A percentile compares a stretch with the other conserved stretches of the same genome.
Evolutionary conservation across 2,329 filamentous ascomycete species (phyloP).

Genomic region (Phialophora expanda): DNA sequence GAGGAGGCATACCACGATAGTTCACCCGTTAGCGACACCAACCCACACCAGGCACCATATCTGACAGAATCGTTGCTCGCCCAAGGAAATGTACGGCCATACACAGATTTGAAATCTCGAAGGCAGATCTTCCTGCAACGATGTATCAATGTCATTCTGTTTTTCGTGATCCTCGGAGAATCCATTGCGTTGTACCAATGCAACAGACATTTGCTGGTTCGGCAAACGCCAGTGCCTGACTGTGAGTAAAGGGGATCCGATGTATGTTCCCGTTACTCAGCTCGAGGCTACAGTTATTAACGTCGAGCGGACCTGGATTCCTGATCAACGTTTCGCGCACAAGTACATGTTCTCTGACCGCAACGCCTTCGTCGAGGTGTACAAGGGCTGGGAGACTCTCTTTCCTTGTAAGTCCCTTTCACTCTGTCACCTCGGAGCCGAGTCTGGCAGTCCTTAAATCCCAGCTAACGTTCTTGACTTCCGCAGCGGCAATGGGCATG

Average conservation of each 20-base stretch:
- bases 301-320: constrained; percentile 8
- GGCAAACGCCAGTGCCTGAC: constrained; percentile 5
- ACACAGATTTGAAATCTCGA: neutral
- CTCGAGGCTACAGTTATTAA: neutral
- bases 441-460: neutral
- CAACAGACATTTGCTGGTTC: constrained; percentile 13
- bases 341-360: constrained; percentile 10
- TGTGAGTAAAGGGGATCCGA: neutral
- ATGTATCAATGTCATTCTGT: neutral
- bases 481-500: constrained; percentile 10
- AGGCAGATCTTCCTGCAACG: constrained; percentile 3
- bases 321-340: constrained; percentile 13
- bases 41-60: neutral
- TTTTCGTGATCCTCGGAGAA: constrained; percentile 1
- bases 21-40: neutral
- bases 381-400: constrained; percentile 2
- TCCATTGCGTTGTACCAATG: constrained; percentile 7
- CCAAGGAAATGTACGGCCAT: neutral
- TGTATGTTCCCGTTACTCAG: neutral
- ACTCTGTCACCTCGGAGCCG: neutral
- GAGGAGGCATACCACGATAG: neutral
- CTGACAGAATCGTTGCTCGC: neutral
- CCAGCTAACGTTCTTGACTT: neutral
- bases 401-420: neutral
- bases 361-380: constrained; percentile 10